Evolutionary conservation across 495 filamentous ascomycete genomes (phyloP).

Genomic region (Cudoniella acicularis): DNA sequence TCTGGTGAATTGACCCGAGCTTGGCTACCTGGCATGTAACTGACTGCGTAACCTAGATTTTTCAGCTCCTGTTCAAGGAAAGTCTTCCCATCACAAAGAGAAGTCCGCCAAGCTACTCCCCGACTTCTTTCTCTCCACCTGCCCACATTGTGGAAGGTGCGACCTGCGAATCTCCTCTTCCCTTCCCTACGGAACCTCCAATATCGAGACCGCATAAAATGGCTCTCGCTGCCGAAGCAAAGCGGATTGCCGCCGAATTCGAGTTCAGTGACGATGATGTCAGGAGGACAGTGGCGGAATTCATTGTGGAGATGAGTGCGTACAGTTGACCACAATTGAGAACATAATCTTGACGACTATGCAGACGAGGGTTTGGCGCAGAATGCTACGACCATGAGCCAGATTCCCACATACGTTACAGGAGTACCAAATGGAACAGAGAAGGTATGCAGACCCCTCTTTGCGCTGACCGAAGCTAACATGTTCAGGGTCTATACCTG

Average conservation of each 20-base stretch:
- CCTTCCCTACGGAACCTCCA: constrained; percentile 44
- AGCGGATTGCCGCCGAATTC: constrained; percentile 78
- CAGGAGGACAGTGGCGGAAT: constrained; percentile 75
- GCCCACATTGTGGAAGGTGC: constrained; percentile 34
- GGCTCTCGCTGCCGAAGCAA: constrained; percentile 67
- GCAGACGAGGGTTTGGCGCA: constrained; percentile 76
- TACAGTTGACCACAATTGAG: constrained; percentile 6
- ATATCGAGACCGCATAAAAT: constrained; percentile 45
- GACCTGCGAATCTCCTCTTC: constrained; percentile 42
- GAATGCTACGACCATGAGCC: constrained; percentile 76
- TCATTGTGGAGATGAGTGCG: constrained; percentile 78
- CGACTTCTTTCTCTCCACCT: constrained; percentile 35
- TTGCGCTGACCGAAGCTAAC: neutral
- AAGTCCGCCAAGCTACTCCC: constrained; percentile 4
- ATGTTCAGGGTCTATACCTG: constrained; percentile 80
- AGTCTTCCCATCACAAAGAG: constrained; percentile 9
- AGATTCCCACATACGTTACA: constrained; percentile 97
- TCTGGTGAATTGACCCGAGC: constrained; percentile 29
- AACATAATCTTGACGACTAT: constrained; percentile 5
- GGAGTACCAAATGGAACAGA: constrained; percentile 95
- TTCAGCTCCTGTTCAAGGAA: constrained; percentile 22
- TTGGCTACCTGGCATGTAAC: neutral
- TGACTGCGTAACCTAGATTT: constrained; percentile 3
- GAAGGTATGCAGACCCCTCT: constrained; percentile 52
- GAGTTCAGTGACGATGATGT: constrained; percentile 79